Conservation (phyloP, 179 eudicot species). For the Vitellaria paradoxa region DNA sequence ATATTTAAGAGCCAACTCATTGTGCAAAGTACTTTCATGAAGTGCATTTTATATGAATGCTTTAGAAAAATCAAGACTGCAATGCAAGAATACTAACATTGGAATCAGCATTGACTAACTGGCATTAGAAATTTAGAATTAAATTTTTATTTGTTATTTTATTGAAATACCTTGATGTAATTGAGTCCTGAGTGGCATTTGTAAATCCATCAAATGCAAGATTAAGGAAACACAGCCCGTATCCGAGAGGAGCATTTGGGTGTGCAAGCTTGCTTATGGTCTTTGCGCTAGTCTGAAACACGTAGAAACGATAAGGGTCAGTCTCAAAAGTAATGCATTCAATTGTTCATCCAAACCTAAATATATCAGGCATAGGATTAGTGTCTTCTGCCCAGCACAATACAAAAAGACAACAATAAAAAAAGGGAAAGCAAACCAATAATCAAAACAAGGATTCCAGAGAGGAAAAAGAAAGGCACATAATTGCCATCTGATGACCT, state of each 20-base stretch:
- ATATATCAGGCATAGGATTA: neutral
- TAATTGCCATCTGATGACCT: neutral
- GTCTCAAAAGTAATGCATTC: neutral
- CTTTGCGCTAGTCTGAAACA: constrained; percentile 81
- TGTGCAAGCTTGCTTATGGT: constrained; percentile 87
- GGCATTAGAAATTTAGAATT: too few species aligned
- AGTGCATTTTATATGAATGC: neutral
- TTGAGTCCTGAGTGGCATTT: constrained; percentile 97
- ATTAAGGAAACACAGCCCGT: constrained; percentile 85
- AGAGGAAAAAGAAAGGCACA: constrained; percentile 1
- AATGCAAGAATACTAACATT: neutral
- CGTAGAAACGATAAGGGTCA: neutral
- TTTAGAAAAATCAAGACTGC: neutral
- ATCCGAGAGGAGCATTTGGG: constrained; percentile 96
- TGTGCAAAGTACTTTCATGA: neutral
- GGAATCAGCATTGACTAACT: neutral
- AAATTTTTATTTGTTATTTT: too few species aligned
- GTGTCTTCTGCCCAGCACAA: neutral
- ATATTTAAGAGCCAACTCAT: neutral
- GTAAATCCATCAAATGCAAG: constrained; percentile 98
- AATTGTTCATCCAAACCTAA: neutral
- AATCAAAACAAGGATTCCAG: neutral
- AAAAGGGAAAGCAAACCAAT: constrained; percentile 2
- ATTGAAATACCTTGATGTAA: constrained; percentile 60
- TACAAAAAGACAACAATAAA: neutral